Conservation (phyloP, 2,329 filamentous ascomycete species). For the Colletotrichum ledebouriae region DNA sequence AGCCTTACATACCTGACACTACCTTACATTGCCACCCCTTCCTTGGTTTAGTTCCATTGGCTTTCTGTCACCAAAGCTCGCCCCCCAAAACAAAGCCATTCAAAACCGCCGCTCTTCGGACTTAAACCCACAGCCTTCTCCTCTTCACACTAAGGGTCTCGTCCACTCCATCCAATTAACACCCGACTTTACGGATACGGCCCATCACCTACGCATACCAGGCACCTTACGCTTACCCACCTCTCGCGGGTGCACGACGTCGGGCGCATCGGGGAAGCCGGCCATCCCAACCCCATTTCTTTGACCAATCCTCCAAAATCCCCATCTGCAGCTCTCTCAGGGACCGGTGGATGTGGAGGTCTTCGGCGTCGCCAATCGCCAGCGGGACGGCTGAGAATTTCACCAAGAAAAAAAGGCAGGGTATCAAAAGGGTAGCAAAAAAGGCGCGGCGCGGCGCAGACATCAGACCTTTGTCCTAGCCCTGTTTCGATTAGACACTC, state of each 20-base stretch:
- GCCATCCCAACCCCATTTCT: slow-evolving; percentile 18
- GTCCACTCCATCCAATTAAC: not conserved
- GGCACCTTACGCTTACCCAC: slow-evolving; percentile 5
- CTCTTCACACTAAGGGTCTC: not conserved
- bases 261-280: slow-evolving; percentile 41
- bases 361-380: slow-evolving; percentile 4
- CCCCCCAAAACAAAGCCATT: slow-evolving; percentile 20
- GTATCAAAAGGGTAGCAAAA: not conserved
- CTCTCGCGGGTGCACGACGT: slow-evolving; percentile 24
- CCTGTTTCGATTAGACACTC: slow-evolving; percentile 30
- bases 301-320: slow-evolving; percentile 6
- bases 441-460: slow-evolving; percentile 17
- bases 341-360: slow-evolving; percentile 12
- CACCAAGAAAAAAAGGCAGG: not conserved
- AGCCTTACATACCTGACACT: not conserved
- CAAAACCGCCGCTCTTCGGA: slow-evolving; percentile 27
- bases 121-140: slow-evolving; percentile 7
- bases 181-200: too few species aligned
- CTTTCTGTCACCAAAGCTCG: not conserved
- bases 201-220: too few species aligned
- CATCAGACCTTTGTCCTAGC: slow-evolving; percentile 30
- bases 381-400: not conserved
- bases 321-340: slow-evolving; percentile 18
- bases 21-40: not conserved
- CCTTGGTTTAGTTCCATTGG: slow-evolving; percentile 3